Conservation (phyloP, 129 eudicot genomes). For the Saussurea involucrata region DNA sequence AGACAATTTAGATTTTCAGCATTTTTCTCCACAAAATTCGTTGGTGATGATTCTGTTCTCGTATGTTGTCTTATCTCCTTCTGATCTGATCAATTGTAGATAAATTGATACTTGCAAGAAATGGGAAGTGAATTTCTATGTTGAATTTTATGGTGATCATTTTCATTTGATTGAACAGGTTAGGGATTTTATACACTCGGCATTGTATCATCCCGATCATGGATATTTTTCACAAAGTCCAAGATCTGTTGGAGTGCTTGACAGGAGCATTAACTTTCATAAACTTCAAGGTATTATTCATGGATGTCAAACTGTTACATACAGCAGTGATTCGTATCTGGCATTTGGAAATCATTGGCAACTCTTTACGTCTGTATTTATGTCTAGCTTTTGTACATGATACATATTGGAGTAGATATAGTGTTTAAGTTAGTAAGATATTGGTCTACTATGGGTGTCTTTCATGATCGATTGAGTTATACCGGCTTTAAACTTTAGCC, state of each 20-base stretch:
- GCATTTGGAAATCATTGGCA: not conserved
- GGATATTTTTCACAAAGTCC: constrained; percentile 88
- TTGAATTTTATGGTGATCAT: not conserved
- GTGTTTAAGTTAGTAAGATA: not conserved
- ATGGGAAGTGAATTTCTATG: not conserved
- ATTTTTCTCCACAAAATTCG: constrained; percentile 47
- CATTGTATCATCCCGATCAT: constrained; percentile 77
- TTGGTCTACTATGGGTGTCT: not conserved
- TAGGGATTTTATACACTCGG: constrained; percentile 84
- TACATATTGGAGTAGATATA: not conserved
- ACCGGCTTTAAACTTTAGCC: not conserved
- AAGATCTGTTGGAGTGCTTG: constrained; percentile 88
- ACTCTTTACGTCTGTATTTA: not conserved
- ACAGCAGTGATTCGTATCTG: not conserved
- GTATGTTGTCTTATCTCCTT: constrained; percentile 29
- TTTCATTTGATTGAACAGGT: constrained; percentile 42
- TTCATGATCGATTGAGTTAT: not conserved
- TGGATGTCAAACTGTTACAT: not conserved
- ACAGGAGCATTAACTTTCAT: constrained; percentile 65
- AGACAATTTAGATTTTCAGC: constrained; percentile 31
- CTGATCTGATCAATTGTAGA: not conserved
- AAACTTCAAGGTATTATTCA: constrained; percentile 58
- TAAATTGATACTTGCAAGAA: not conserved
- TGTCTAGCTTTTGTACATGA: not conserved
- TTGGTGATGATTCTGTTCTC: constrained; percentile 60